phyloP scores from a whole-genome alignment of 192 early-diverging fungal genomes.

The Coemansia sp. region DNA sequence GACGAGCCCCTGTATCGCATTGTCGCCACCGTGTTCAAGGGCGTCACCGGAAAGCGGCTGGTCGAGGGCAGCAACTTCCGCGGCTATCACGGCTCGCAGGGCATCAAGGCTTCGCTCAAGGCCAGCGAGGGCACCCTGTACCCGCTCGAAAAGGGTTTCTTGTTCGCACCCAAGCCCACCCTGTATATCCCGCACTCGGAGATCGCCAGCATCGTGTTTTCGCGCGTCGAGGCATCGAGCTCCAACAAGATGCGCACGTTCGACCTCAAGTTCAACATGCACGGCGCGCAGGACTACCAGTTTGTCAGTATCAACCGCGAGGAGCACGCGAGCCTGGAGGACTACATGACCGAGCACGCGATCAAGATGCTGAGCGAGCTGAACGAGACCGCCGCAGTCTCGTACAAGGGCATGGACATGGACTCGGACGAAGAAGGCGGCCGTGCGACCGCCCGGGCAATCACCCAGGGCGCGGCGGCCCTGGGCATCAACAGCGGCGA shows the following conservation, averaged over 20 bases:
- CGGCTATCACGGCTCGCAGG: conserved; percentile 70
- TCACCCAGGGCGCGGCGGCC: conserved; percentile 8
- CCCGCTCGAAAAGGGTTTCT: conserved; percentile 87
- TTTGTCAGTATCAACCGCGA: conserved; percentile 89
- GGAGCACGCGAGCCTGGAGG: conserved; percentile 78
- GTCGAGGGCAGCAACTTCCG: conserved; percentile 62
- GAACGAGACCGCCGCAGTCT: conserved; percentile 48
- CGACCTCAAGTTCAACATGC: conserved; percentile 91
- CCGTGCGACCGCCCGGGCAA: neutral
- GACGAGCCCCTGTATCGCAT: conserved; percentile 84
- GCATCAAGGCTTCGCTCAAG: conserved; percentile 93
- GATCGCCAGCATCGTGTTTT: conserved; percentile 82
- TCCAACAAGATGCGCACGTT: conserved; percentile 68
- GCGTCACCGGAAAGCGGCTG: conserved; percentile 72
- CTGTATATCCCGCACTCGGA: conserved; percentile 82
- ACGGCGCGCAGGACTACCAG: conserved; percentile 68
- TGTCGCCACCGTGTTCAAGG: conserved; percentile 80
- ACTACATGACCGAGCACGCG: conserved; percentile 77
- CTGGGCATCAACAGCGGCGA: conserved; percentile 58
- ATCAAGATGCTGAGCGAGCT: conserved; percentile 76
- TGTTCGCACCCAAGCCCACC: conserved; percentile 94
- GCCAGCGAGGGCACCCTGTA: conserved; percentile 94
- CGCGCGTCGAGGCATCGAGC: conserved; percentile 61
- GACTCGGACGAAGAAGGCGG: conserved; percentile 24
- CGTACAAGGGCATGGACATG: conserved; percentile 41